A percentile compares a stretch with the other conserved stretches of the same genome.
phyloP scores from a whole-genome alignment of 2,329 filamentous ascomycete genomes.

The Parastagonospora nodorum region DNA sequence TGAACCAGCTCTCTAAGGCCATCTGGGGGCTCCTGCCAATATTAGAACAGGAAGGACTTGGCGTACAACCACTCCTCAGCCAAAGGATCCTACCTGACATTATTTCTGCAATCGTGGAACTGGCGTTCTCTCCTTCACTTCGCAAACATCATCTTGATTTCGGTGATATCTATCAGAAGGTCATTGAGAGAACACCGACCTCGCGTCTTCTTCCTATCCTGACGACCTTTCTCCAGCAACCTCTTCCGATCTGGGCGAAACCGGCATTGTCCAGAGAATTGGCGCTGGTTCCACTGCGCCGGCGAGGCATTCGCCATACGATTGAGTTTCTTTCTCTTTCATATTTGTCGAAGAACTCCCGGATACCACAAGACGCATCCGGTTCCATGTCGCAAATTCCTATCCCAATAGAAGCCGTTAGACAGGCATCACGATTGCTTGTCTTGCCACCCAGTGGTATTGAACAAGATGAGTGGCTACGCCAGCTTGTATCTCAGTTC shows the following conservation, averaged over 20 bases:
- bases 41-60: conserved; percentile 30
- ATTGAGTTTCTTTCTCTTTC: conserved; percentile 74
- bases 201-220: conserved; percentile 65
- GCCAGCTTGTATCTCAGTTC: conserved; percentile 65
- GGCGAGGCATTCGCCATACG: conserved; percentile 68
- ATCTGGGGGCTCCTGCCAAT: conserved; percentile 29
- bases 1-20: conserved; percentile 16
- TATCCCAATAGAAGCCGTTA: conserved; percentile 71
- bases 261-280: conserved; percentile 62
- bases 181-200: conserved; percentile 47
- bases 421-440: conserved; percentile 66
- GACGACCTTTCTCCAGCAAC: conserved; percentile 67
- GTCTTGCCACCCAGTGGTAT: conserved; percentile 63
- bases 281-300: conserved; percentile 64
- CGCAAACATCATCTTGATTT: conserved; percentile 16
- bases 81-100: conserved; percentile 43
- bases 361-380: conserved; percentile 37
- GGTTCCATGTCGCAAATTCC: conserved; percentile 53
- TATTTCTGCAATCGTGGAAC: conserved; percentile 41
- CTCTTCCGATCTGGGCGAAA: conserved; percentile 65
- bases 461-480: conserved; percentile 63
- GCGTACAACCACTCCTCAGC: conserved; percentile 43
- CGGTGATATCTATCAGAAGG: conserved; percentile 18
- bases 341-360: conserved; percentile 60
- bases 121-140: conserved; percentile 36